A percentile compares a stretch with the other conserved stretches of the same genome.
Evolutionary conservation across 2,329 filamentous ascomycete species (phyloP).

Genomic region (Epichloe gansuensis): DNA sequence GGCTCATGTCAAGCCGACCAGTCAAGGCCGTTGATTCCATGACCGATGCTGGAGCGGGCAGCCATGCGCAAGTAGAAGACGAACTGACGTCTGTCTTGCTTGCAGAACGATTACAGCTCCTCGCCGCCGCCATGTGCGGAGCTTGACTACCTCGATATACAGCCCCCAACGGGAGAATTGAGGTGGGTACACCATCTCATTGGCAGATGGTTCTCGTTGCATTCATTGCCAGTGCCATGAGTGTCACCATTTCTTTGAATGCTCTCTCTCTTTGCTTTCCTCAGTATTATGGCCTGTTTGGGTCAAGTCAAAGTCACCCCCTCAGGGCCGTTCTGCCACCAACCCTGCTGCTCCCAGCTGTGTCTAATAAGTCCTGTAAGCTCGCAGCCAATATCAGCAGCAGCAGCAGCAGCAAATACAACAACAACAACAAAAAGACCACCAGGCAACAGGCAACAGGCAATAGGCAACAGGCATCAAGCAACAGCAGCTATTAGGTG

Average conservation of each 20-base stretch:
- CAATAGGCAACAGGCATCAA: background rate
- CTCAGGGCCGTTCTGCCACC: slow-evolving; percentile 1
- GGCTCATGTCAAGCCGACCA: slow-evolving; percentile 2
- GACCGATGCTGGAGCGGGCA: slow-evolving; percentile 1
- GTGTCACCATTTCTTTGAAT: slow-evolving; percentile 5
- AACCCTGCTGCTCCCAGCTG: background rate
- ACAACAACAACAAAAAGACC: background rate
- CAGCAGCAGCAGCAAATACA: background rate
- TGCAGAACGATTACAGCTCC: slow-evolving; percentile 42
- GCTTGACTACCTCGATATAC: slow-evolving; percentile 43
- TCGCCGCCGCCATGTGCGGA: slow-evolving; percentile 33
- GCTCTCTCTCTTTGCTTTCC: background rate
- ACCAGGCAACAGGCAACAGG: background rate
- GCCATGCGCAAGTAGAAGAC: slow-evolving; percentile 6
- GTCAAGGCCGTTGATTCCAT: slow-evolving; percentile 1
- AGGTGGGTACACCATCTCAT: slow-evolving; percentile 32
- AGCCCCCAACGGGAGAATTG: slow-evolving; percentile 37
- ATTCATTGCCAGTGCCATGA: slow-evolving; percentile 3
- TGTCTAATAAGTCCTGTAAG: background rate
- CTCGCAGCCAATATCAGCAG: background rate
- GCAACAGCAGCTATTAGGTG: background rate
- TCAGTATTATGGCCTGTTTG: background rate
- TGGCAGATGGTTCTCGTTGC: slow-evolving; percentile 10
- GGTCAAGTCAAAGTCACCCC: background rate
- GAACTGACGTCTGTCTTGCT: slow-evolving; percentile 15